Conservation (phyloP, 1,284 basidiomycete genomes). For the Ustilago vetiveriae region DNA sequence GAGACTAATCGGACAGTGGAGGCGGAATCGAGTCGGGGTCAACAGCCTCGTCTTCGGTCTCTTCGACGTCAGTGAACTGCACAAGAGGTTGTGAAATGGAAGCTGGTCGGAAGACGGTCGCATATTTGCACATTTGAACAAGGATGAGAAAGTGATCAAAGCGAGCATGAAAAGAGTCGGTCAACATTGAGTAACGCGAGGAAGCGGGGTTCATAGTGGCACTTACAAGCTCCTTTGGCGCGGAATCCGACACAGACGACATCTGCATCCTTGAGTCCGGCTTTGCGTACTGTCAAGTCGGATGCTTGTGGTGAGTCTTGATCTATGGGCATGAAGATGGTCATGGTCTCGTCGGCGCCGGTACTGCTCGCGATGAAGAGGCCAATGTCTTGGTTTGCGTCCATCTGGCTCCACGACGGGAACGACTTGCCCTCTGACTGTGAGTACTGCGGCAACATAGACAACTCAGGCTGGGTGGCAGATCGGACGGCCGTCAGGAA, state of each 20-base stretch:
- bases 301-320: slow-evolving; percentile 12
- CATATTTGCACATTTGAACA: too few relatives aligned
- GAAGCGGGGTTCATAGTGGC: too few relatives aligned
- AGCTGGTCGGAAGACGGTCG: slow-evolving; percentile 1
- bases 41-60: slow-evolving; percentile 31
- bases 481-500: slow-evolving; percentile 25
- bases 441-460: slow-evolving; percentile 15
- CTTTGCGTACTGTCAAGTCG: slow-evolving; percentile 31
- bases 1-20: slow-evolving; percentile 19
- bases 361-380: slow-evolving; percentile 37
- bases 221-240: slow-evolving; percentile 36
- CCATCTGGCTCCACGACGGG: slow-evolving; percentile 30
- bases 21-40: slow-evolving; percentile 34
- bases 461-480: slow-evolving; percentile 33
- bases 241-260: slow-evolving; percentile 40
- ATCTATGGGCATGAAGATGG: slow-evolving; percentile 43
- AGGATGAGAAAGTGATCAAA: too few relatives aligned
- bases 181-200: too few relatives aligned
- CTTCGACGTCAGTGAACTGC: slow-evolving; percentile 37
- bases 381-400: slow-evolving; percentile 26
- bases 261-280: slow-evolving; percentile 44
- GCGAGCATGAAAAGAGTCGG: too few relatives aligned
- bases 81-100: slow-evolving; percentile 44
- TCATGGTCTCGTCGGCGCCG: slow-evolving; percentile 27
- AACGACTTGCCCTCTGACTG: slow-evolving; percentile 31